Evolutionary conservation across 768 basidiomycete genomes (phyloP), one percentile per base, ranked within the genome.

Genomic region (Boletus rex-veris): DNA sequence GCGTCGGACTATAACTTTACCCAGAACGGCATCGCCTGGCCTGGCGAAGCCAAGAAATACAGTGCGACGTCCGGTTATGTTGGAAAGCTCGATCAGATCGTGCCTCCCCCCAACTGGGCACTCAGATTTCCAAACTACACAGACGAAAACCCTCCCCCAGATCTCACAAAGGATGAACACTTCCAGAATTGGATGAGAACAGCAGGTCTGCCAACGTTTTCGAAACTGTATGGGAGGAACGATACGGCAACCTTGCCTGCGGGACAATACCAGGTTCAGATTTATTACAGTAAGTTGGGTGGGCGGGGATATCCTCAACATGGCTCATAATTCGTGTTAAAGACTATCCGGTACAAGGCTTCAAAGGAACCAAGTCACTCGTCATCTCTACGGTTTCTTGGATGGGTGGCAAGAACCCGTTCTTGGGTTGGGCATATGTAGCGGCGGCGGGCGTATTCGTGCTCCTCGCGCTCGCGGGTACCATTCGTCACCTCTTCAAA

Each of bases 101-200:
- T 89, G 0, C 96, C 96, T 6, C 97, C 97, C 28, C 97, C 97
- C 6, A 98, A 97, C 72, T 99, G 97, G 97, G 69, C 61, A 1
- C 64, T 69, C 31, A 79, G 79, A 50, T 98, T 77, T 74, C 92
- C 92, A 1, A 69, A 80, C 52, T 98, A 97, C 72, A 84, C 83
- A 4, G 66, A 73, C 2, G 71, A 71, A 5, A 82, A 77, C 57
- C 81, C 80, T 15, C 84, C 86, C 18, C 95, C 93, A 2, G 74
- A 97, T 65, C 75, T 98, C 35, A 74, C 76, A 48, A 59, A 61
- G 3, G 86, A 98, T 64, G 90, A 98, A 71, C 94, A 90, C 63
- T 98, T 99, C 77, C 96, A 98, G 73, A 95, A 96, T 67, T 99
- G 97, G 97, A 99, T 99, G 97, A 83, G 96, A 54, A 97, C 95